Base-by-base conservation (phyloP, 805 yeast species). In the Torulaspora quercuum region DNA sequence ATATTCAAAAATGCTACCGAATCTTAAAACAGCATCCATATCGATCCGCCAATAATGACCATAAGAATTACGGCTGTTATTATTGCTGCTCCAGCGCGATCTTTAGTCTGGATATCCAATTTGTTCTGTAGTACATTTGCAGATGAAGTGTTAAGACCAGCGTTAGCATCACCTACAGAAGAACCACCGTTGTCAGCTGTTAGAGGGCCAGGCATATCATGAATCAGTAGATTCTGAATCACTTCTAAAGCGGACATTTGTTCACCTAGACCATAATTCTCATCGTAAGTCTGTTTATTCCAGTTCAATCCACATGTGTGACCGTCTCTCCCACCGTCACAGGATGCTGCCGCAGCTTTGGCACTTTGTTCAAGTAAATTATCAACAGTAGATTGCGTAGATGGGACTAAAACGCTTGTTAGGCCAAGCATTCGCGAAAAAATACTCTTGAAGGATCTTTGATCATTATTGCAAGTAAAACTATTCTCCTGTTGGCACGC, bases 61-160 rank as follows among this genome's bases (percentile, higher is more conserved):
- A 76, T 75, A 45, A 86, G 59, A 1, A 82, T 78, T 5, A 86
- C 60, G 0, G 89, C 94, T 0, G 98, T 90, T 27, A 86, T 60
- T 14, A 89, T 67, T 31, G 94, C 95, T 1, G 97, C 96, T 33
- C 97, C 97, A 2, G 87, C 95, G 50, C 72, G 75, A 55, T 86
- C 95, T 42, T 75, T 77, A 0, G 67, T 59, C 1, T 76, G 66
- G 27, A 88, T 76, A 1, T 58, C 63, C 31, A 80, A 58, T 25
- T 51, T 42, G 34, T 51, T 51, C 47, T 48, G 49, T 41, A 50
- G 26, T 41, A 71, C 70, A 20, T 65, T 58, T 5, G 65, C 46
- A 11, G 69, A 63, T 1, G 59, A 60, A 2, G 73, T 48, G 43
- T 62, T 55, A 6, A 72, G 57, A 33, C 80, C 82, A 6, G 74